Evolutionary conservation across 1,284 basidiomycete genomes (phyloP), one percentile per base, ranked within the genome.

Genomic region (Schizophyllum amplum): DNA sequence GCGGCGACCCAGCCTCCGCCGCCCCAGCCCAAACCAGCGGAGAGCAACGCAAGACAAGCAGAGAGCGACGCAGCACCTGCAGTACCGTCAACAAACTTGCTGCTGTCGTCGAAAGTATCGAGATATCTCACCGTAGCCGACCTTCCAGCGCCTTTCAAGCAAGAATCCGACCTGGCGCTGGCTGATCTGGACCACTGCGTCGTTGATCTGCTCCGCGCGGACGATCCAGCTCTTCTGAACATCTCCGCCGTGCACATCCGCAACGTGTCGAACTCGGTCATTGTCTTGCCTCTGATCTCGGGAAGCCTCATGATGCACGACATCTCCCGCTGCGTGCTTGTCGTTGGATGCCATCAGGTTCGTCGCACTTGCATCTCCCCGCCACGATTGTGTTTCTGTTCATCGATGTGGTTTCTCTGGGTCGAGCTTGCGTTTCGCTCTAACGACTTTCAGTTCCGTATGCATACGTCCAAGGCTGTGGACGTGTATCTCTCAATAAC

Each of bases 341-440:
- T 81, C 17, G 71, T 88, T 4, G 83, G 81, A 2, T 87, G 86
- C 63, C 90, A 90, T 68, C 90, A 92, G 78, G 90, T 89, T 63
- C 48, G 72, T 53, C 24, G 27, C 50, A 51, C 47, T 23, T 13
- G 22, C 15, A 21, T 50, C 23, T 52, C 26, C n/a, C n/a, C n/a
- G n/a, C n/a, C n/a, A n/a, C n/a, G n/a, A n/a, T n/a, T n/a, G n/a
- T n/a, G n/a, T n/a, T n/a, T n/a, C n/a, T n/a, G n/a, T n/a, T n/a
- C n/a, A n/a, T n/a, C n/a, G n/a, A n/a, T n/a, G n/a, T n/a, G n/a
- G n/a, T n/a, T n/a, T n/a, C n/a, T n/a, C n/a, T n/a, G n/a, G n/a
- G n/a, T n/a, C n/a, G n/a, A n/a, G n/a, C n/a, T n/a, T n/a, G n/a
- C n/a, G n/a, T n/a, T n/a, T n/a, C n/a, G n/a, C n/a, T n/a, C n/a